These are phyloP conservation scores for Trichoderma sp. DNA, from an alignment of 2,329 filamentous ascomycete species.

Conservation along the genomic window DNA sequence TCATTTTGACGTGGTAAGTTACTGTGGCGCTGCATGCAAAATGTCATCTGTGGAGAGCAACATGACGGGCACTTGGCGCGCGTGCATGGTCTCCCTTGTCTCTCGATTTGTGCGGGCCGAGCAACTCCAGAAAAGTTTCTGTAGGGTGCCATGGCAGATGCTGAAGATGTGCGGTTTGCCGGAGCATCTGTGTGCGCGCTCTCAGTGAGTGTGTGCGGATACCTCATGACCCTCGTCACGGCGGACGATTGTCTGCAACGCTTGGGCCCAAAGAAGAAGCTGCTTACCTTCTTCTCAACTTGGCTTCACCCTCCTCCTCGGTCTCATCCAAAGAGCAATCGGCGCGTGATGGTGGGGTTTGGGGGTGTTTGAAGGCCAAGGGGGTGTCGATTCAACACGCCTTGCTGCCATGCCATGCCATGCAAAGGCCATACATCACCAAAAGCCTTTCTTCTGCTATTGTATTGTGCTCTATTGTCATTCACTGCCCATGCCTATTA, in stretches of 20 bases:
- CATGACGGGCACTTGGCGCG: background rate
- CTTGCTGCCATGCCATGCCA: background rate
- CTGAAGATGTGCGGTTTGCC: conserved; percentile 2
- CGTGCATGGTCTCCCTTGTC: background rate
- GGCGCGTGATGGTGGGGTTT: conserved; percentile 24
- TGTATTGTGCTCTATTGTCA: background rate
- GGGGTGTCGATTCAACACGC: conserved; percentile 17
- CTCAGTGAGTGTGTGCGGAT: conserved; percentile 4
- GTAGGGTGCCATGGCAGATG: background rate
- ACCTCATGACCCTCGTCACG: conserved; percentile 22
- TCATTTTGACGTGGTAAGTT: conserved; percentile 24
- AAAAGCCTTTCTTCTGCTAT: background rate
- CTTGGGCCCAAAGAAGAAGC: conserved; percentile 23
- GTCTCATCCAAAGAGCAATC: conserved; percentile 22
- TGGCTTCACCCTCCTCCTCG: conserved; percentile 21
- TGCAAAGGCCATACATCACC: background rate
- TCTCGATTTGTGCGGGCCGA: conserved; percentile 10
- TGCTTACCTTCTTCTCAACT: conserved; percentile 11
- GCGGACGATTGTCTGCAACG: conserved; percentile 14
- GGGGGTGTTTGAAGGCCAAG: background rate
- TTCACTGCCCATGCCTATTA: conserved; percentile 23
- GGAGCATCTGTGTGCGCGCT: conserved; percentile 16
- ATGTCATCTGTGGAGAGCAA: conserved; percentile 4
- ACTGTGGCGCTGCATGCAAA: conserved; percentile 20
- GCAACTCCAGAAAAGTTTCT: conserved; percentile 13